phyloP scores from a whole-genome alignment of 768 basidiomycete genomes.

The Mycena olivaceomarginata region DNA sequence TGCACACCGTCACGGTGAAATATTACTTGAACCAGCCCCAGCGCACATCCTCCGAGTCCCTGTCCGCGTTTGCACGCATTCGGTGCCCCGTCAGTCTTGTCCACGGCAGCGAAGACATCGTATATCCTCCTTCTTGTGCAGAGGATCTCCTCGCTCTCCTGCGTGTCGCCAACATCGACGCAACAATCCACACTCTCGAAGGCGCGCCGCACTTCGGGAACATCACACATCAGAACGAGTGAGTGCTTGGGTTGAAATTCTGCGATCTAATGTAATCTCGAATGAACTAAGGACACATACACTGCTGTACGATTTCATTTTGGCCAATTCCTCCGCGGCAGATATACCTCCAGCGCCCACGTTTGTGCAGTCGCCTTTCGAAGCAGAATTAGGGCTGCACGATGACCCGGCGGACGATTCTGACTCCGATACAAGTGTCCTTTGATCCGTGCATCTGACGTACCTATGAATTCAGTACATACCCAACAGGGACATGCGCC shows the following conservation, averaged over 20 bases:
- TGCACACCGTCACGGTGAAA: slow-evolving; percentile 55
- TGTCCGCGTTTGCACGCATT: slow-evolving; percentile 49
- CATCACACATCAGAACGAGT: background rate
- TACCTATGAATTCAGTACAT: too few relatives aligned
- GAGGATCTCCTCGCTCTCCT: slow-evolving; percentile 47
- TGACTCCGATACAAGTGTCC: too few relatives aligned
- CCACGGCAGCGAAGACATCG: slow-evolving; percentile 59
- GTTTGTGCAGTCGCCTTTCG: too few relatives aligned
- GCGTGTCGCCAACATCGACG: background rate
- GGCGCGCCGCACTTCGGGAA: slow-evolving; percentile 1
- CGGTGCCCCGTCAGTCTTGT: slow-evolving; percentile 56
- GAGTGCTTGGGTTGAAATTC: background rate
- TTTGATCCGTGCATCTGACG: too few relatives aligned
- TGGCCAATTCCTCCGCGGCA: background rate
- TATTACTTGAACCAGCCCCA: slow-evolving; percentile 54
- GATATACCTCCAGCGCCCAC: too few relatives aligned
- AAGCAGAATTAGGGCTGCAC: too few relatives aligned
- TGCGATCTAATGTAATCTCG: background rate
- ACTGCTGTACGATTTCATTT: background rate
- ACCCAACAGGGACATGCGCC: too few relatives aligned
- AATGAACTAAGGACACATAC: background rate
- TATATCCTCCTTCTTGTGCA: slow-evolving; percentile 52
- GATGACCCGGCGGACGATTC: too few relatives aligned
- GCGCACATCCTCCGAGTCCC: slow-evolving; percentile 29
- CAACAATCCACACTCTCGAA: background rate